These are phyloP conservation scores for Apophysomyces trapeziformis DNA, from an alignment of 371 early-diverging fungal genomes.

Conservation along the genomic window DNA sequence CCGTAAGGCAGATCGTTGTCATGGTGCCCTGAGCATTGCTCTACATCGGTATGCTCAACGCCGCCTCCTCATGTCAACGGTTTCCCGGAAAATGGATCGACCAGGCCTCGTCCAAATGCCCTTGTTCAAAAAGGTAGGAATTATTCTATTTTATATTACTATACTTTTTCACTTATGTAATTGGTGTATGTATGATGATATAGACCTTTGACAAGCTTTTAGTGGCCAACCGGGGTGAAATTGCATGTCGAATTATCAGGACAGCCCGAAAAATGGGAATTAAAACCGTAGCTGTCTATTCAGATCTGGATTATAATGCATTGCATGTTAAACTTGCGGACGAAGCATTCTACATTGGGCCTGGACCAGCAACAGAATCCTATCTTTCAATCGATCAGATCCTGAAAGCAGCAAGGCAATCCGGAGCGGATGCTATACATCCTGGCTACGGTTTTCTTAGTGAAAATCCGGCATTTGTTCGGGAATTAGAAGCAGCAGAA, in stretches of 20 bases:
- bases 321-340: slow-evolving; percentile 85
- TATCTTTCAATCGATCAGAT: slow-evolving; percentile 74
- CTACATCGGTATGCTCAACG: not conserved
- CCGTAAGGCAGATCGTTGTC: not conserved
- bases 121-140: not conserved
- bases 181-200: not conserved
- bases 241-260: slow-evolving; percentile 57
- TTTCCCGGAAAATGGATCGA: not conserved
- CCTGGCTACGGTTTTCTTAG: slow-evolving; percentile 90
- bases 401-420: slow-evolving; percentile 58
- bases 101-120: not conserved
- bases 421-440: slow-evolving; percentile 80
- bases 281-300: slow-evolving; percentile 57
- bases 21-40: not conserved
- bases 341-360: slow-evolving; percentile 74
- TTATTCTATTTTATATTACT: not conserved
- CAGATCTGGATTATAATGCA: slow-evolving; percentile 79
- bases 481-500: slow-evolving; percentile 57
- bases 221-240: slow-evolving; percentile 62
- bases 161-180: not conserved
- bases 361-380: slow-evolving; percentile 67
- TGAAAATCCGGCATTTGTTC: slow-evolving; percentile 83
- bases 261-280: slow-evolving; percentile 52
- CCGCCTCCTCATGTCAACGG: not conserved
- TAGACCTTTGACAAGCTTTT: slow-evolving; percentile 57